Conservation (phyloP, 2,329 filamentous ascomycete species). For the Penicillium sp. region DNA sequence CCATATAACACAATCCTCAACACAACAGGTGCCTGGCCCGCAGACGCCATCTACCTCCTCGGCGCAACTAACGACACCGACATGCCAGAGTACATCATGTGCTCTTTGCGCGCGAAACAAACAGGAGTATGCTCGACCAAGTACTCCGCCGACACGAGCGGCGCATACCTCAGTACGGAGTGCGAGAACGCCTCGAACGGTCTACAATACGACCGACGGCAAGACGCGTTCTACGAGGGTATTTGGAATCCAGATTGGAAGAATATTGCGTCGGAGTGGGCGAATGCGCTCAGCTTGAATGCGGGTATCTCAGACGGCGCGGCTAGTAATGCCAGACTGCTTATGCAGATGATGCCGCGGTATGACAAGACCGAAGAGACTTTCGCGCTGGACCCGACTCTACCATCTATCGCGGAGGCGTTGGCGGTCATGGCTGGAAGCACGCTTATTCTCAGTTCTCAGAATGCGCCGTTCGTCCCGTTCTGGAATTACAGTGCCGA, state of each 20-base stretch:
- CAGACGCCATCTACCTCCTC: conserved; percentile 65
- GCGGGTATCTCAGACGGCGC: conserved; percentile 56
- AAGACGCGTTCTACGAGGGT: conserved; percentile 34
- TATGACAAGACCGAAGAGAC: conserved; percentile 28
- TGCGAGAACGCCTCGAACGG: conserved; percentile 60
- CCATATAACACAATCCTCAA: conserved; percentile 68
- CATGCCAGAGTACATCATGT: conserved; percentile 60
- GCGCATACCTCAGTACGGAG: conserved; percentile 58
- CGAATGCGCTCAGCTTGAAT: conserved; percentile 54
- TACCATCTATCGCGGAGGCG: conserved; percentile 71
- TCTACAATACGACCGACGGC: conserved; percentile 55
- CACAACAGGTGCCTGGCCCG: conserved; percentile 41
- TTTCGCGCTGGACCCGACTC: conserved; percentile 45
- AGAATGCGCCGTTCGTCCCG: conserved; percentile 60
- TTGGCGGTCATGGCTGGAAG: conserved; percentile 67
- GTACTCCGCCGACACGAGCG: conserved; percentile 53
- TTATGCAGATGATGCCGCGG: conserved; percentile 55
- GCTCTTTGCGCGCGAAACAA: conserved; percentile 62
- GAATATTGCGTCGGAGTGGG: conserved; percentile 56
- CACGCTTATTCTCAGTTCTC: conserved; percentile 61
- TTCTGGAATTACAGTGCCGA: conserved; percentile 50
- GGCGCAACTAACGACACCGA: conserved; percentile 44
- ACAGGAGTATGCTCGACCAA: conserved; percentile 66
- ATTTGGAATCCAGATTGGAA: conserved; percentile 52
- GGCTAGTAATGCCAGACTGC: conserved; percentile 58